Percentiles rank a stretch among this genome's conserved stretches.
These are phyloP conservation scores for Trichoderma citrinoviride DNA, from an alignment of 2,329 filamentous ascomycete genomes.

Conservation along the genomic window DNA sequence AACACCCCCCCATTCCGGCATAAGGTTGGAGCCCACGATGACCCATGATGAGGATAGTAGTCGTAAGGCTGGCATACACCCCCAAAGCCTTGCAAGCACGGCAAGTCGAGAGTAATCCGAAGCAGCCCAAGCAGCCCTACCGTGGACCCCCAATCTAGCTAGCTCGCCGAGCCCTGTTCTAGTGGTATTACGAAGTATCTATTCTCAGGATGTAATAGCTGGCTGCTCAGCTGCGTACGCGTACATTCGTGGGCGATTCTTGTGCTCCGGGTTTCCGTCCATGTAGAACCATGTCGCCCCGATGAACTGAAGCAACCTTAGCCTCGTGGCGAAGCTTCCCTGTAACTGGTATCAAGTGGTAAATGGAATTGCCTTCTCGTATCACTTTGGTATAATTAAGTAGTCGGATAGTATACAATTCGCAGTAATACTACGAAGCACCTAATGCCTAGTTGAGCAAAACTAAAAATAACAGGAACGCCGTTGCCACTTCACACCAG, in stretches of 20 bases:
- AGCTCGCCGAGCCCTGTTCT: not conserved
- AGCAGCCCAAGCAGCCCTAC: constrained; percentile 10
- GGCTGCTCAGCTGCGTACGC: too few species aligned
- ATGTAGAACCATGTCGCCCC: too few species aligned
- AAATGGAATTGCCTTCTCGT: too few species aligned
- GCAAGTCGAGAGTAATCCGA: not conserved
- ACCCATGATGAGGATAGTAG: constrained; percentile 9
- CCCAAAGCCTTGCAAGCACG: constrained; percentile 1
- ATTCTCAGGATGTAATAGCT: too few species aligned
- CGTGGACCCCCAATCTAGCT: not conserved
- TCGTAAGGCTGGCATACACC: constrained; percentile 12
- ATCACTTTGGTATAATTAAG: too few species aligned
- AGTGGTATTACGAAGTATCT: too few species aligned
- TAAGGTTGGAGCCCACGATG: not conserved
- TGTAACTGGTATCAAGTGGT: not conserved
- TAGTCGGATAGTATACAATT: too few species aligned
- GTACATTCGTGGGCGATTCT: too few species aligned
- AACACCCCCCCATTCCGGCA: not conserved
- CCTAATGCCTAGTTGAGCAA: not conserved
- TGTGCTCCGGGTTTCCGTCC: too few species aligned
- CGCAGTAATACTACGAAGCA: not conserved
- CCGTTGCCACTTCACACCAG: not conserved
- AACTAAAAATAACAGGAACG: not conserved
- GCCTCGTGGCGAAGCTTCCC: not conserved
- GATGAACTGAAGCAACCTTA: too few species aligned